Evolutionary conservation across 768 basidiomycete genomes (phyloP).

Genomic region (Lactifluus volemus): DNA sequence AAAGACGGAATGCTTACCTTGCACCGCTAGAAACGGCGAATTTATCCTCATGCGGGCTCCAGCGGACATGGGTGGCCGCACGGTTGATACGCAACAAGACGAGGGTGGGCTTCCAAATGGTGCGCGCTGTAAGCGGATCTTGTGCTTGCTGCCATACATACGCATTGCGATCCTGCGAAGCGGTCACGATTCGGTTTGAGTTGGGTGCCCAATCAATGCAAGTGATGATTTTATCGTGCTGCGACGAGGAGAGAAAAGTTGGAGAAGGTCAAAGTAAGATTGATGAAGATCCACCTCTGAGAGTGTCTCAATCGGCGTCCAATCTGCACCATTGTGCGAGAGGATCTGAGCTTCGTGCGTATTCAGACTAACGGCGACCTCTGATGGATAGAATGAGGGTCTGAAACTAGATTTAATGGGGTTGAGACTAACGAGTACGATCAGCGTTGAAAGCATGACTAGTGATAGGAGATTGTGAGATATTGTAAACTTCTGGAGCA

Average conservation of each 20-base stretch:
- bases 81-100: conserved; percentile 92
- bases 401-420: conserved; percentile 9
- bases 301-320: conserved; percentile 66
- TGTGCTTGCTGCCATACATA: conserved; percentile 92
- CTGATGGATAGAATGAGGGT: conserved; percentile 33
- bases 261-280: background rate
- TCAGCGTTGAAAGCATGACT: conserved; percentile 89
- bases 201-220: conserved; percentile 98
- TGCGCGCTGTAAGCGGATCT: conserved; percentile 61
- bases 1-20: conserved; percentile 39
- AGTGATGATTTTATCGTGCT: conserved; percentile 98
- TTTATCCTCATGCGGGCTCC: conserved; percentile 98
- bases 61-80: conserved; percentile 89
- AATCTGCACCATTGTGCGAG: conserved; percentile 53
- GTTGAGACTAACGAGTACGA: conserved; percentile 57
- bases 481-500: conserved; percentile 64
- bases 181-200: conserved; percentile 96
- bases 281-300: conserved; percentile 54
- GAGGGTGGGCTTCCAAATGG: conserved; percentile 92
- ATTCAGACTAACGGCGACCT: conserved; percentile 87
- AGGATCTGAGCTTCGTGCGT: conserved; percentile 83
- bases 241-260: background rate
- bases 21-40: conserved; percentile 98
- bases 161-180: conserved; percentile 97
- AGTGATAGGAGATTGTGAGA: conserved; percentile 80